These are phyloP conservation scores for Phytophthora fragariae DNA, from an alignment of 352 stramenopile genomes.

Conservation along the genomic window DNA sequence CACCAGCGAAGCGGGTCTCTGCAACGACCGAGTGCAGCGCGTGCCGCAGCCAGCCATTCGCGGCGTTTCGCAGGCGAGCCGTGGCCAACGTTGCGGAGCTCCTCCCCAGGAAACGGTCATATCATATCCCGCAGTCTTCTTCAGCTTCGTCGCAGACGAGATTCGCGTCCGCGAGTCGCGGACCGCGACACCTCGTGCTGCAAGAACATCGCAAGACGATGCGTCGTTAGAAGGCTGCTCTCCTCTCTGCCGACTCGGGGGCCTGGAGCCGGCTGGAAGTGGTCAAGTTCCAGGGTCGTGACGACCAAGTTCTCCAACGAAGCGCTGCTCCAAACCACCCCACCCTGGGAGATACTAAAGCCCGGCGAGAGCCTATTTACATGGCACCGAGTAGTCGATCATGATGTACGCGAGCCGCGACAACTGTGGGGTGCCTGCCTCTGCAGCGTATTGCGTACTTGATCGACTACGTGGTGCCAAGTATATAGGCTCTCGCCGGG, in stretches of 20 bases:
- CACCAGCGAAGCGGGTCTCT: not conserved
- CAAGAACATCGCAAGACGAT: not conserved
- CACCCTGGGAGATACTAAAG: no score
- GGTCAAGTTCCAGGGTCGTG: no score
- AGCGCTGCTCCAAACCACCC: no score
- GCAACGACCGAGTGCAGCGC: not conserved
- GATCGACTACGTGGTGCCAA: no score
- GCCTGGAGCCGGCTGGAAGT: not conserved
- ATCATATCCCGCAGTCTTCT: not conserved
- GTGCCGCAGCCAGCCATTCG: conserved; percentile 1
- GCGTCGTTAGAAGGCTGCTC: no score
- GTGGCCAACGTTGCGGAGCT: not conserved
- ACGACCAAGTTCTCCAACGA: no score
- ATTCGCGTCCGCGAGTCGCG: not conserved
- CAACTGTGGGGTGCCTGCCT: no score
- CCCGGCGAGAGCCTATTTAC: no score
- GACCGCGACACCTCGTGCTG: not conserved
- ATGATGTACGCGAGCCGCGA: no score
- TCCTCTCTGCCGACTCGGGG: not conserved
- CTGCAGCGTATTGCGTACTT: not conserved
- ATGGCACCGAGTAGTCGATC: no score
- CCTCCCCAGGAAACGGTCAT: not conserved
- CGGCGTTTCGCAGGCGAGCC: not conserved
- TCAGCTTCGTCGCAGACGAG: not conserved
- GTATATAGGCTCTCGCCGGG: no score